Base-by-base conservation (phyloP, 257 asterid species). In the Salvia rosmarinus region DNA sequence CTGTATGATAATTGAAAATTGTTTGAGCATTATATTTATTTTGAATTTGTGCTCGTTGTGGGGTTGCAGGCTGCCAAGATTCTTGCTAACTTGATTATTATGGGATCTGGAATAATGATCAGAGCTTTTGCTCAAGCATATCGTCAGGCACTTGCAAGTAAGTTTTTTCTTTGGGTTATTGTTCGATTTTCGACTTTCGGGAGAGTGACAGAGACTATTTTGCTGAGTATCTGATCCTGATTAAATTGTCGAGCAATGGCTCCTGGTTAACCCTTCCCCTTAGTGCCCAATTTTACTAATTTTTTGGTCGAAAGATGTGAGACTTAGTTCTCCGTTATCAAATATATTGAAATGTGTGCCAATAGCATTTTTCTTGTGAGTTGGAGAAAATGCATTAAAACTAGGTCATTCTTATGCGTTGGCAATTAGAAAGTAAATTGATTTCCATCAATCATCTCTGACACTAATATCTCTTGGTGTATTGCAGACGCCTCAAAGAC, bases 101-200 rank as follows among this genome's bases (percentile, higher is more conserved):
- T 86, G 87, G 91, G 95, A 52, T 81, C 88, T 67, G 92, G 90
- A 39, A 70, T 88, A 67, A 73, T 88, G 90, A 77, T 74, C 6
- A 82, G 92, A 75, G 86, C 95, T 6, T 78, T 88, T 57, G 83
- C 76, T 62, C 95, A 88, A 78, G 95, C 95, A 49, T 88, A 88
- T 82, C 95, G 95, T 34, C 88, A 88, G 70, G 95, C 95, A 32
- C 86, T 88, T 67, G 81, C 88, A 60, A 88, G 95, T 88, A 75
- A 72, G 90, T 78, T 60, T 42, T 62, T 65, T 61, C 28, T 44
- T 51, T 19, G 39, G 42, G 34, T 25, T 71, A 52, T 47, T 51
- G 65, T 57, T 72, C 32, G 40, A 2, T 3, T 70, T 17, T 9
- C 47, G 4, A 19, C 58, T 30, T 67, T 68, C 62, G 13, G 12